These are phyloP conservation scores for Nicotiana noctiflora DNA, from an alignment of 257 asterid genomes.

Conservation along the genomic window DNA sequence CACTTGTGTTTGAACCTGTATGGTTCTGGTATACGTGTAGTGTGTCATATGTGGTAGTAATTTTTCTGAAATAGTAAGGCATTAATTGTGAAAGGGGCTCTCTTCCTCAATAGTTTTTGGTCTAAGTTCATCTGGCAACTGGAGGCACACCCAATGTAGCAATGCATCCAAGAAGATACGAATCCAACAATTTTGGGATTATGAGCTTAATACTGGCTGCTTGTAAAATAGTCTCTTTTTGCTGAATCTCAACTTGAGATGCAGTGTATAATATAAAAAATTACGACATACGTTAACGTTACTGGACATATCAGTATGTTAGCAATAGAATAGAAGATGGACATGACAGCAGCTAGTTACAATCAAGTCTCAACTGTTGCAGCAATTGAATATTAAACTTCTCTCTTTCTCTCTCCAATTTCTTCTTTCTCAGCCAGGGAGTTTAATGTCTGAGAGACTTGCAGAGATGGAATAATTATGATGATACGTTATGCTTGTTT, in stretches of 20 bases:
- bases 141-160: conserved; percentile 76
- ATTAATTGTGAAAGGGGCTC: conserved; percentile 37
- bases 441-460: no score
- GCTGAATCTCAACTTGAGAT: conserved; percentile 54
- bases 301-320: no score
- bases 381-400: no score
- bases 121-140: conserved; percentile 56
- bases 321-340: no score
- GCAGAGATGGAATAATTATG: no score
- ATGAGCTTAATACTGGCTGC: conserved; percentile 69
- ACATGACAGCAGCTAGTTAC: no score
- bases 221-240: conserved; percentile 59
- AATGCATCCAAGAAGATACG: conserved; percentile 70
- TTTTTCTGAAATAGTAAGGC: conserved; percentile 50
- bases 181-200: conserved; percentile 69
- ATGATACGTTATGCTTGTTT: not conserved
- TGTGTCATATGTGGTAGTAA: not conserved
- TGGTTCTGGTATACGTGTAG: not conserved
- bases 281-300: not conserved
- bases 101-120: conserved; percentile 33
- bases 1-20: not conserved
- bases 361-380: no score
- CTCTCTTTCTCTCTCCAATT: no score
- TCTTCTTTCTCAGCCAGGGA: no score
- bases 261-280: conserved; percentile 45